Percentiles rank a stretch among this genome's conserved stretches.
These are phyloP conservation scores for Geotrichum cucujoidarum DNA, from an alignment of 1,139 yeast species.

Conservation along the genomic window DNA sequence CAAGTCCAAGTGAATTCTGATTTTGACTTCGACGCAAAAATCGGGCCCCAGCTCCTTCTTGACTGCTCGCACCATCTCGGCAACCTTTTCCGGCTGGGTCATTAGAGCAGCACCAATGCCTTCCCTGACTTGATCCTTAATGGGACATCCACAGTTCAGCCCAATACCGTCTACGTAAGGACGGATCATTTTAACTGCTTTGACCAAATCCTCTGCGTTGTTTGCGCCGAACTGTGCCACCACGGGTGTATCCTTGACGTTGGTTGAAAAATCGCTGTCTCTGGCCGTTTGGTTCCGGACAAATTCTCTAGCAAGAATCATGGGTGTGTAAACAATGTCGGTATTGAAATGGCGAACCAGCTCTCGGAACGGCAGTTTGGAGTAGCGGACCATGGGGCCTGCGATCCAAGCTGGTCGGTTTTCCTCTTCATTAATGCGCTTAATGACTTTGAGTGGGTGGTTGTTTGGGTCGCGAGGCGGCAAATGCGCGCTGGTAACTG, in stretches of 20 bases:
- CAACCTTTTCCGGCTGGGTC: conserved; percentile 74
- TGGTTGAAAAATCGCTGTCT: conserved; percentile 78
- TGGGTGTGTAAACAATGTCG: conserved; percentile 89
- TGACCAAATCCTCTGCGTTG: conserved; percentile 73
- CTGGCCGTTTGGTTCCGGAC: conserved; percentile 81
- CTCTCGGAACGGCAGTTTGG: conserved; percentile 87
- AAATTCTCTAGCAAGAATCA: conserved; percentile 94
- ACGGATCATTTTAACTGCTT: conserved; percentile 83
- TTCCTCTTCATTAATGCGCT: conserved; percentile 36
- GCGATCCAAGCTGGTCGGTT: conserved; percentile 70
- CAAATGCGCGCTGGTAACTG: conserved; percentile 12
- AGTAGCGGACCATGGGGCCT: conserved; percentile 97
- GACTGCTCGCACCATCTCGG: conserved; percentile 78
- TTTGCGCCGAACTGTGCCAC: conserved; percentile 91
- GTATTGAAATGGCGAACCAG: conserved; percentile 66
- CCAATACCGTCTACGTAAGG: conserved; percentile 94
- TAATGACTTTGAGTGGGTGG: conserved; percentile 53
- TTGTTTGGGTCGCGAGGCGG: conserved; percentile 44
- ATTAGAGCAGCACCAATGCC: conserved; percentile 97
- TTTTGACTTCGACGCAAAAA: conserved; percentile 82
- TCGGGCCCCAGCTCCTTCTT: conserved; percentile 64
- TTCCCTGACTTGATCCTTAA: conserved; percentile 87
- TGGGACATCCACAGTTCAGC: conserved; percentile 95
- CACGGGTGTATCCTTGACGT: conserved; percentile 59
- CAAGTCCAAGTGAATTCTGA: conserved; percentile 63